phyloP scores from a whole-genome alignment of 768 basidiomycete genomes.

The Aureoboletus auriporus region DNA sequence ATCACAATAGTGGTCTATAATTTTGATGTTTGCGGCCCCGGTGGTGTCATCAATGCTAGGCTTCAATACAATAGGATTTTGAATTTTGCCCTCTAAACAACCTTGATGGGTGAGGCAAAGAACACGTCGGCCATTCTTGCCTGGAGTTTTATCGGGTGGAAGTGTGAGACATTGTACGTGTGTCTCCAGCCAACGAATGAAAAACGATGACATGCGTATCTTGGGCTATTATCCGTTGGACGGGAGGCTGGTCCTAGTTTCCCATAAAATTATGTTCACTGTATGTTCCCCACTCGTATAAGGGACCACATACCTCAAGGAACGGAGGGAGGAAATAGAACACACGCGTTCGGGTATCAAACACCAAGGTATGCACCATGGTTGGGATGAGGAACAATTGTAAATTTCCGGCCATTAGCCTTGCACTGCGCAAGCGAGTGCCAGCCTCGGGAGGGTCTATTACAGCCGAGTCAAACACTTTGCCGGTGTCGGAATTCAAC shows the following conservation, averaged over 20 bases:
- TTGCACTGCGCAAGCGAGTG: rapidly evolving
- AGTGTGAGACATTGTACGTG: background rate
- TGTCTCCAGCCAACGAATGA: no score
- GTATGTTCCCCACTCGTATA: conserved; percentile 5
- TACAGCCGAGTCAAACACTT: background rate
- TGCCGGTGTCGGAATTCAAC: background rate
- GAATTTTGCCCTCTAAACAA: rapidly evolving
- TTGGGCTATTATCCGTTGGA: background rate
- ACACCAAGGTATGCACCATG: rapidly evolving
- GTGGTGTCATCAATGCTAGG: background rate
- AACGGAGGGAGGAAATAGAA: background rate
- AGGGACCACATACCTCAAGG: background rate
- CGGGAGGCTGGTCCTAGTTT: background rate
- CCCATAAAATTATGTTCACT: background rate
- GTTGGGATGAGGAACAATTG: background rate
- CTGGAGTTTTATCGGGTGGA: background rate
- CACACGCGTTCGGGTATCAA: background rate
- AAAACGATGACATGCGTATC: background rate
- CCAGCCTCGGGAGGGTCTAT: background rate
- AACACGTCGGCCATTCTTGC: background rate
- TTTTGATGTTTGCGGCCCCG: background rate
- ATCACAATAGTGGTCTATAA: background rate
- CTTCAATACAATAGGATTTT: background rate
- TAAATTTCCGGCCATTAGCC: background rate
- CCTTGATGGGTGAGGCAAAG: background rate